phyloP scores from a whole-genome alignment of 2,329 filamentous ascomycete species.

The Coniochaeta hoffmannii region DNA sequence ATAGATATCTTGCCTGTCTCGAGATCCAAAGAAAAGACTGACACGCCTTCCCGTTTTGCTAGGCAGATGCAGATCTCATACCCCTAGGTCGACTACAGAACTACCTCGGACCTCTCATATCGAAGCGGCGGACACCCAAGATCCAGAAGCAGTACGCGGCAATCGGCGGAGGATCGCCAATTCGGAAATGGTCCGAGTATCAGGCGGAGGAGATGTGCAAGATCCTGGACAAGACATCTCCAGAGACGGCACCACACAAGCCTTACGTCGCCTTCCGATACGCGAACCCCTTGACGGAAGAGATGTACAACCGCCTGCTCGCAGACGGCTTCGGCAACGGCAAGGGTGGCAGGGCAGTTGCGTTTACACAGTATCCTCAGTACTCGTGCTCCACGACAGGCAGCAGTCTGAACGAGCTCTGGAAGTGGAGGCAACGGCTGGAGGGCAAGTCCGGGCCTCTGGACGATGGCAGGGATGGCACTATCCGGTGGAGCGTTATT shows the following conservation, averaged over 20 bases:
- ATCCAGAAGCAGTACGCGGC: conserved; percentile 93
- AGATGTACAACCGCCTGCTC: conserved; percentile 79
- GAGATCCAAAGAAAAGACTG: neutral
- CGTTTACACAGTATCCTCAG: conserved; percentile 97
- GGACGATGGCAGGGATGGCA: conserved; percentile 49
- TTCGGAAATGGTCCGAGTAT: conserved; percentile 95
- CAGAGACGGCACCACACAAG: conserved; percentile 91
- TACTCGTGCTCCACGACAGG: conserved; percentile 98
- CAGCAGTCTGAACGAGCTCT: conserved; percentile 91
- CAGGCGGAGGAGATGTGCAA: conserved; percentile 97
- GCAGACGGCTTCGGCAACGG: conserved; percentile 86
- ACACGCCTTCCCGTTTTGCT: conserved; percentile 5
- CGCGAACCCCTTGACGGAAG: conserved; percentile 84
- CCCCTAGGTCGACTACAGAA: conserved; percentile 87
- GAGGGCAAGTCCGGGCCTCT: conserved; percentile 63
- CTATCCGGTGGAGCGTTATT: conserved; percentile 94
- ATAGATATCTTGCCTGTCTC: neutral
- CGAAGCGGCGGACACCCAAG: conserved; percentile 82
- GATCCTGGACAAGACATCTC: conserved; percentile 81
- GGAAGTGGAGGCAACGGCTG: conserved; percentile 89
- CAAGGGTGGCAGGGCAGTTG: conserved; percentile 85
- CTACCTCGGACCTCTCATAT: conserved; percentile 85
- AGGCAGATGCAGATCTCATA: conserved; percentile 91
- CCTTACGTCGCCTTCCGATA: conserved; percentile 98
- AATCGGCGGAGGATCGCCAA: conserved; percentile 96